Base-by-base conservation (phyloP, 345 rosid genomes). In the Eucalyptus brandiana region DNA sequence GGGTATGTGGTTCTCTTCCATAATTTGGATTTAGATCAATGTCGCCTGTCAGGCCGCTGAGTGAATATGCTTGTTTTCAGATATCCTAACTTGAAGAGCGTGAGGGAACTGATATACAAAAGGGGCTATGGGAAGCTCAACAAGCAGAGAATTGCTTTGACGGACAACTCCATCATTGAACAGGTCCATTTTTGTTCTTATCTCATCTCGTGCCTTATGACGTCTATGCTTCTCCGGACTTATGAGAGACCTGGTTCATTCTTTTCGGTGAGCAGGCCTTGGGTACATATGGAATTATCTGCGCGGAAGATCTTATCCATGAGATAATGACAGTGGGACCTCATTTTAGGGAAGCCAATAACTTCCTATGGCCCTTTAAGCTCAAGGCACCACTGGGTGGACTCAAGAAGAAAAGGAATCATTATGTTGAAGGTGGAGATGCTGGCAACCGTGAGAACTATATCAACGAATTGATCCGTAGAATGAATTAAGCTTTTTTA, bases 321-420 rank as follows among this genome's bases (percentile, higher is more conserved):
- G 99, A 97, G 93, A 97, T 97, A 88, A 88, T 95, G 96, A 96
- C 97, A 0, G 99, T 97, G 50, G 99, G 99, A 49, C 99, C 95
- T 86, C 95, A 94, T 91, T 96, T 95, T 92, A 94, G 94, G 94
- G 97, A 97, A 91, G 98, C 96, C 15, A 96, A 95, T 91, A 96
- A 97, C 93, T 97, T 97, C 92, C 90, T 97, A 16, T 95, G 99
- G 97, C 98, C 98, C 16, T 96, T 96, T 45, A 94, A 96, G 91
- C 93, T 96, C 40, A 96, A 94, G 93, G 97, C 96, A 30, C 99
- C 99, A 8, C 90, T 94, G 76, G 97, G 98, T 88, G 99, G 98
- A 28, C 91, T 96, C 89, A 93, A 96, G 95, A 95, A 94, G 94
- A 96, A 96, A 92, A 95, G 99, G 89, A 96, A 96, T 90, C 99